These are phyloP conservation scores for Obelidium mucronatum DNA, from an alignment of 192 early-diverging fungal species.

Conservation along the genomic window DNA sequence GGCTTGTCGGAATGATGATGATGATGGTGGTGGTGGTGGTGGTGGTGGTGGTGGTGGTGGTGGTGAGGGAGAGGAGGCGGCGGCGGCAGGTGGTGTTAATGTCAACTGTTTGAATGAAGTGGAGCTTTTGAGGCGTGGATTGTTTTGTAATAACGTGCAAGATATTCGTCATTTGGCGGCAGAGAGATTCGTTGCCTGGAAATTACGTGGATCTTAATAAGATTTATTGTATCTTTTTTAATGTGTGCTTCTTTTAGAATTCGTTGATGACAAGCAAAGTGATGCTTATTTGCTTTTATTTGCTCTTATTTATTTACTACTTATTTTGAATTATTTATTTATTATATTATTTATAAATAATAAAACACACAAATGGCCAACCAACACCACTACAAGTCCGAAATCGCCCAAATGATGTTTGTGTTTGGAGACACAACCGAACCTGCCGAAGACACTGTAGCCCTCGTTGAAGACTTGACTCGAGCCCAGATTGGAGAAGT, in stretches of 20 bases:
- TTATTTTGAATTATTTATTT: too few species aligned
- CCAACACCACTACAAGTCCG: constrained; percentile 36
- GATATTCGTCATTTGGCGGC: constrained; percentile 61
- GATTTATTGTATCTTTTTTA: not conserved
- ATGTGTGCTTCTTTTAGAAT: too few species aligned
- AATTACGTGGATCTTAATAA: not conserved
- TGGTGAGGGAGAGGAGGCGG: too few species aligned
- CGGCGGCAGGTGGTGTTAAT: too few species aligned
- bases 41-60: too few species aligned
- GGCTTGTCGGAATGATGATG: constrained; percentile 33
- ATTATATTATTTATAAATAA: too few species aligned
- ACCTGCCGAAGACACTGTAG: constrained; percentile 85
- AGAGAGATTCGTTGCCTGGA: constrained; percentile 47
- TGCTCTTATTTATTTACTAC: too few species aligned
- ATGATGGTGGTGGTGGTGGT: not conserved
- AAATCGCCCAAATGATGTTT: constrained; percentile 93
- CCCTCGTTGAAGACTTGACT: constrained; percentile 95
- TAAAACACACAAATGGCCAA: not conserved
- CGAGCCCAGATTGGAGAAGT: constrained; percentile 94
- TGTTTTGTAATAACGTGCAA: constrained; percentile 65
- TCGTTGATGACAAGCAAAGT: too few species aligned
- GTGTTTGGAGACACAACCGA: constrained; percentile 95
- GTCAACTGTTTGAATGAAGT: constrained; percentile 54
- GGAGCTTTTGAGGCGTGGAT: constrained; percentile 51
- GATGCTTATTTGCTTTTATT: too few species aligned